Conservation (phyloP, 352 stramenopile species). For the Phytophthora pinifolia region DNA sequence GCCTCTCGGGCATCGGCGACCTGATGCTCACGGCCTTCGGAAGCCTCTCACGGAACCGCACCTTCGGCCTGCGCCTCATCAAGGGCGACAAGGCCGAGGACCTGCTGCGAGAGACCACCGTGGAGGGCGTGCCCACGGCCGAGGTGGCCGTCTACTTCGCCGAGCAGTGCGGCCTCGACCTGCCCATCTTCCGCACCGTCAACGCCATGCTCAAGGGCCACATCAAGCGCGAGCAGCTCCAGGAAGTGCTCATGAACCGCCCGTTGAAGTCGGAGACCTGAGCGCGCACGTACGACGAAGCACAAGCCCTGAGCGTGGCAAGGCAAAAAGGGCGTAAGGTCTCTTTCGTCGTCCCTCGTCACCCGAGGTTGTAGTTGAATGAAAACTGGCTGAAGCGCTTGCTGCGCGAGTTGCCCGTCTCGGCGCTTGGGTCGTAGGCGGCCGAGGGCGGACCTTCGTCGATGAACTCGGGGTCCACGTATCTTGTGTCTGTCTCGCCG, state of each 20-base stretch:
- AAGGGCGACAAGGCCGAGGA: conserved; percentile 91
- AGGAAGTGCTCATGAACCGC: conserved; percentile 81
- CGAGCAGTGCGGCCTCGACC: conserved; percentile 86
- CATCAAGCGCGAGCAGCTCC: conserved; percentile 70
- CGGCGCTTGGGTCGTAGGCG: conserved; percentile 70
- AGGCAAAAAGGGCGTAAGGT: conserved; percentile 12
- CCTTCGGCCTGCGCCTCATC: conserved; percentile 94
- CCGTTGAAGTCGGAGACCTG: conserved; percentile 78
- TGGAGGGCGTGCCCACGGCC: conserved; percentile 95
- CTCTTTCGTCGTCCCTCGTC: conserved; percentile 17
- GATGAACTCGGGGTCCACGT: conserved; percentile 89
- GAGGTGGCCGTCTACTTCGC: conserved; percentile 93
- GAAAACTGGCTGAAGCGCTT: conserved; percentile 91
- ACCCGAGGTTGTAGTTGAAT: conserved; percentile 84
- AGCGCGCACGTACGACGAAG: neutral
- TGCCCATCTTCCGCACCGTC: conserved; percentile 90
- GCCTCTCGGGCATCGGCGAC: conserved; percentile 92
- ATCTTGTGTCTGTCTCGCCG: conserved; percentile 85
- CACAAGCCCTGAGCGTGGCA: neutral
- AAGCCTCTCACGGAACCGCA: conserved; percentile 94
- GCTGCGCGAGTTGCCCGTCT: conserved; percentile 64
- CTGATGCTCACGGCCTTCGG: conserved; percentile 97
- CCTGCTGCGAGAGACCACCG: conserved; percentile 90
- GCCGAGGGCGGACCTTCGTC: conserved; percentile 83
- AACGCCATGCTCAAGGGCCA: conserved; percentile 85